These are phyloP conservation scores for Sugiyamaella neomexicana DNA, from an alignment of 1,139 yeast genomes.

Conservation along the genomic window DNA sequence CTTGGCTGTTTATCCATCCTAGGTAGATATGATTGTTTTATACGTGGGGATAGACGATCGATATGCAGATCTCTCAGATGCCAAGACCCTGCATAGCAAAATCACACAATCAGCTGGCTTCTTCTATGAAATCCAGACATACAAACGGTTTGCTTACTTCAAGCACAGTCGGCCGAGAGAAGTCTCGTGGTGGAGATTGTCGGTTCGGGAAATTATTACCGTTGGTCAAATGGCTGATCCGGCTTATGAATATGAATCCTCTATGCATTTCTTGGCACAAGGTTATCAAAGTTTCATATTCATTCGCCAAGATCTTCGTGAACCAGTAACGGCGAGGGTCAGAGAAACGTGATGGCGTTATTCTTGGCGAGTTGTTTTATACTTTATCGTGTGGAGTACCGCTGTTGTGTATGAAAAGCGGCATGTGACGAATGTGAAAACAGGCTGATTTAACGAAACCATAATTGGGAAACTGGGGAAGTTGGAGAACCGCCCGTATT, in stretches of 20 bases:
- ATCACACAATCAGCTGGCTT: background rate
- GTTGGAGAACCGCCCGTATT: background rate
- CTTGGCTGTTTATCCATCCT: constrained; percentile 8
- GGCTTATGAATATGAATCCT: background rate
- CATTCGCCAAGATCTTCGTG: background rate
- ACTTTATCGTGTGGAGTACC: background rate
- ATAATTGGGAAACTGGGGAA: background rate
- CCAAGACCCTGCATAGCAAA: constrained; percentile 10
- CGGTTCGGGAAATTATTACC: no score
- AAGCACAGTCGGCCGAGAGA: background rate
- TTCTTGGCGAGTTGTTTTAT: background rate
- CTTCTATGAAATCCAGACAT: background rate
- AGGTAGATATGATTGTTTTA: background rate
- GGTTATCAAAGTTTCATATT: background rate
- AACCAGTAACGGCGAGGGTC: background rate
- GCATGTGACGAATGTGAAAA: no score
- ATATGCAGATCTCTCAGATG: constrained; percentile 1
- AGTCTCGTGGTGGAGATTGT: background rate
- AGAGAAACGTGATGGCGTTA: background rate
- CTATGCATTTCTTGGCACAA: background rate
- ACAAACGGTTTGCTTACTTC: background rate
- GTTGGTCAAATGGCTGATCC: background rate
- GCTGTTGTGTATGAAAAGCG: no score
- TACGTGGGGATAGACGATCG: background rate
- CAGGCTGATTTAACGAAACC: background rate